Conservation (phyloP, 202 grass and related monocot species). For the Digitaria exilis region DNA sequence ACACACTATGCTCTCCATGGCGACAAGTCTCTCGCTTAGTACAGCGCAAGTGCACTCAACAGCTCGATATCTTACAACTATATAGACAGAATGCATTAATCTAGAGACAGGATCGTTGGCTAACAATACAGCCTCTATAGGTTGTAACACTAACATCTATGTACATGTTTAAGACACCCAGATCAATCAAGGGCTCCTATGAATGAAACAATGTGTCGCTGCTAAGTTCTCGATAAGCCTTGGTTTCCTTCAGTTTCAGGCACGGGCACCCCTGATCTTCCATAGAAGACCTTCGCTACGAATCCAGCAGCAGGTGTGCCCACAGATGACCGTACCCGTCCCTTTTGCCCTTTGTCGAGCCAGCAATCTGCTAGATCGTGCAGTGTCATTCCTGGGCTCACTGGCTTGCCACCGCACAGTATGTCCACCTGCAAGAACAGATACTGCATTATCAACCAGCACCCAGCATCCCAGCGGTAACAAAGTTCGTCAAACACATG, state of each 20-base stretch:
- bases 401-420: conserved; percentile 46
- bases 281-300: conserved; percentile 53
- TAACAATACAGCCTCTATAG: background rate
- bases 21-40: too few species aligned
- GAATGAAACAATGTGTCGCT: background rate
- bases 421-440: conserved; percentile 60
- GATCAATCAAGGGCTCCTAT: background rate
- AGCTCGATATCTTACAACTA: too few species aligned
- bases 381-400: conserved; percentile 45
- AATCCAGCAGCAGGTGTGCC: conserved; percentile 51
- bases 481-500: background rate
- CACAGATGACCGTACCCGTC: conserved; percentile 32
- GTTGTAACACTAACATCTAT: conserved; percentile 31
- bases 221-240: background rate
- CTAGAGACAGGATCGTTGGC: background rate
- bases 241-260: conserved; percentile 21
- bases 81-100: background rate
- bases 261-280: conserved; percentile 34
- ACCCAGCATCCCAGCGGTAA: background rate
- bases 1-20: too few species aligned
- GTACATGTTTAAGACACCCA: conserved; percentile 15
- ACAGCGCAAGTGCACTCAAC: too few species aligned
- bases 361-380: conserved; percentile 51
- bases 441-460: background rate
- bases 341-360: conserved; percentile 44